phyloP scores from a whole-genome alignment of 2,329 filamentous ascomycete species.

The Aspergillus carbonarius region DNA sequence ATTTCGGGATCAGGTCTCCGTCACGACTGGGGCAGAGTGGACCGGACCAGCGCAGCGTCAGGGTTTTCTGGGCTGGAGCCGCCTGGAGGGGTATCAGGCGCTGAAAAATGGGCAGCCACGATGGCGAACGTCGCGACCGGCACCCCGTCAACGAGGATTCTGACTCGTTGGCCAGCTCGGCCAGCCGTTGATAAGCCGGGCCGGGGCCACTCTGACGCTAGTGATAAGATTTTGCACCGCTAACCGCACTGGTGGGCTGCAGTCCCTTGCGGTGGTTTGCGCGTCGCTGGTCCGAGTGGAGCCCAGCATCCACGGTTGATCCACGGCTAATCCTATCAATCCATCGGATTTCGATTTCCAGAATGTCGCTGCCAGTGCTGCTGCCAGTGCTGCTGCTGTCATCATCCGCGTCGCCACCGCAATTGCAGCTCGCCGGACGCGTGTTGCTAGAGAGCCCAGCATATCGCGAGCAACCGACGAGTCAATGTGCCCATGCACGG shows the following conservation, averaged over 20 bases:
- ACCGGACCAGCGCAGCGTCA: background rate
- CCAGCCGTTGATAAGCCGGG: background rate
- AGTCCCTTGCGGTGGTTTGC: slow-evolving; percentile 6
- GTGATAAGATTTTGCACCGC: slow-evolving; percentile 2
- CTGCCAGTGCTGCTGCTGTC: background rate
- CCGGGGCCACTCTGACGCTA: background rate
- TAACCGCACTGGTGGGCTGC: background rate
- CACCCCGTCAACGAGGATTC: too few species aligned
- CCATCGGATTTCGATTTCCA: slow-evolving; percentile 1
- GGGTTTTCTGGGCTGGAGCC: background rate
- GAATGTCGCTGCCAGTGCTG: background rate
- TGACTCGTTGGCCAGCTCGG: background rate
- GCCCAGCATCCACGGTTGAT: slow-evolving; percentile 1
- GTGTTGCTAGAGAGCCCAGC: too few species aligned
- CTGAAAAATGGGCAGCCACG: background rate
- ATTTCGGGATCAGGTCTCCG: background rate
- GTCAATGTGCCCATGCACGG: background rate
- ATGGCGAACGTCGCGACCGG: too few species aligned
- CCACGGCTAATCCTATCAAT: background rate
- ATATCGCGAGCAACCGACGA: background rate
- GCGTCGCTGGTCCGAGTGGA: background rate
- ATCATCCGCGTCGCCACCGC: background rate
- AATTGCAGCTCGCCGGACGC: background rate
- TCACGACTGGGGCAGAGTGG: background rate
- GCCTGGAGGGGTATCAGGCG: background rate